These are phyloP conservation scores for Acaromyces ingoldii DNA, from an alignment of 1,284 basidiomycete genomes.

Conservation along the genomic window DNA sequence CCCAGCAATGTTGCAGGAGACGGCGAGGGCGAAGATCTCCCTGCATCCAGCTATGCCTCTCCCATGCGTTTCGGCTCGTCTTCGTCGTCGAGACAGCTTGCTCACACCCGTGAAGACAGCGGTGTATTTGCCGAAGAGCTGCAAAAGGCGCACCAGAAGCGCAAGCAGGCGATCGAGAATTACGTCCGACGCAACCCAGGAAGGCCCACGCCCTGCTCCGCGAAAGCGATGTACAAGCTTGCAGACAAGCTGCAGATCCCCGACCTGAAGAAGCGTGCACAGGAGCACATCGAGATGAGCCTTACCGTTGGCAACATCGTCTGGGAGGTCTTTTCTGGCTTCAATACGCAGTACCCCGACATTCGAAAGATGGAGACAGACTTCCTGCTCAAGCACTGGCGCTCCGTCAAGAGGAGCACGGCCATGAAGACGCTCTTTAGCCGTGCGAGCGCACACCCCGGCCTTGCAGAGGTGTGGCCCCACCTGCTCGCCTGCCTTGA, in stretches of 20 bases:
- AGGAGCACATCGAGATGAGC: conserved; percentile 70
- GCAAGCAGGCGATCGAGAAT: conserved; percentile 27
- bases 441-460: conserved; percentile 31
- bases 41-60: conserved; percentile 9
- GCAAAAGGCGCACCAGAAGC: conserved; percentile 14
- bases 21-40: not conserved
- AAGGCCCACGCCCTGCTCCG: conserved; percentile 71
- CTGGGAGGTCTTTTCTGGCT: conserved; percentile 78
- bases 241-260: conserved; percentile 63
- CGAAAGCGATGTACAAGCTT: conserved; percentile 80
- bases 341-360: conserved; percentile 73
- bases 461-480: conserved; percentile 40
- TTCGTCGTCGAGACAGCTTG: too few relatives aligned
- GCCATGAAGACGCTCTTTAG: conserved; percentile 70
- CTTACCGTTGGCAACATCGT: conserved; percentile 74
- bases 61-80: too few relatives aligned
- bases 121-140: conserved; percentile 14
- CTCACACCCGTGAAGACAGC: not conserved
- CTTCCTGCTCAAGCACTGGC: conserved; percentile 60
- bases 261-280: conserved; percentile 67
- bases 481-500: conserved; percentile 34
- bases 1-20: conserved; percentile 15
- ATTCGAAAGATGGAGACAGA: conserved; percentile 54
- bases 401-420: conserved; percentile 69
- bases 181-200: conserved; percentile 52